phyloP scores from a whole-genome alignment of 2,329 filamentous ascomycete species.

The Trichophyton mentagrophytes region DNA sequence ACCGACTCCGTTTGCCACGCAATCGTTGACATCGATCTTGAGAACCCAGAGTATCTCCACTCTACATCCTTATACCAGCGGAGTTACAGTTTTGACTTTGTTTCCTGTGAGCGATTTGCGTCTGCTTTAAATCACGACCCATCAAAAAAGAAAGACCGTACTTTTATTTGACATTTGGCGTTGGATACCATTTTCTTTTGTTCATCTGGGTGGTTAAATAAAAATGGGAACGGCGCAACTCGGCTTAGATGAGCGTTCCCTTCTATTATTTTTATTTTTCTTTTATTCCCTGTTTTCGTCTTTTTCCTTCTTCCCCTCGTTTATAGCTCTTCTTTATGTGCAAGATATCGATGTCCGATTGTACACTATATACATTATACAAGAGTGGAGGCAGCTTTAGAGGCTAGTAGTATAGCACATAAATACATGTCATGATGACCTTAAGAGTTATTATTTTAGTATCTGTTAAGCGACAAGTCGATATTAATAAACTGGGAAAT shows the following conservation, averaged over 20 bases:
- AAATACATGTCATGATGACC: neutral
- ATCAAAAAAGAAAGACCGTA: neutral
- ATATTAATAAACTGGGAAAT: no score
- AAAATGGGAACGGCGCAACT: slow-evolving; percentile 1
- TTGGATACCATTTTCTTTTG: slow-evolving; percentile 1
- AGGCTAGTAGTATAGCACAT: neutral
- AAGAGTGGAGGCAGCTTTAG: neutral
- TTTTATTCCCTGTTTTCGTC: no score
- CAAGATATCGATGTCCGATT: neutral
- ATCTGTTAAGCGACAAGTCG: no score
- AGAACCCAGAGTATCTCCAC: neutral
- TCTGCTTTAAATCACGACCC: neutral
- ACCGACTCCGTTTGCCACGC: neutral
- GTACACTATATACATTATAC: neutral
- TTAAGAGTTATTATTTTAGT: neutral
- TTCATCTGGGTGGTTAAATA: neutral
- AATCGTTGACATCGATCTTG: neutral
- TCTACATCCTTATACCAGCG: neutral
- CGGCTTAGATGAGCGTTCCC: neutral
- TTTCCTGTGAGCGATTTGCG: neutral
- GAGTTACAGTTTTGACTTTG: neutral
- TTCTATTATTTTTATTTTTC: neutral
- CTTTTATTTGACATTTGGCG: neutral
- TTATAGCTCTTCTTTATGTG: neutral
- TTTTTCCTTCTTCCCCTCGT: neutral